Conservation (phyloP, 371 early-diverging fungal species). For the Apophysomyces variabilis region DNA sequence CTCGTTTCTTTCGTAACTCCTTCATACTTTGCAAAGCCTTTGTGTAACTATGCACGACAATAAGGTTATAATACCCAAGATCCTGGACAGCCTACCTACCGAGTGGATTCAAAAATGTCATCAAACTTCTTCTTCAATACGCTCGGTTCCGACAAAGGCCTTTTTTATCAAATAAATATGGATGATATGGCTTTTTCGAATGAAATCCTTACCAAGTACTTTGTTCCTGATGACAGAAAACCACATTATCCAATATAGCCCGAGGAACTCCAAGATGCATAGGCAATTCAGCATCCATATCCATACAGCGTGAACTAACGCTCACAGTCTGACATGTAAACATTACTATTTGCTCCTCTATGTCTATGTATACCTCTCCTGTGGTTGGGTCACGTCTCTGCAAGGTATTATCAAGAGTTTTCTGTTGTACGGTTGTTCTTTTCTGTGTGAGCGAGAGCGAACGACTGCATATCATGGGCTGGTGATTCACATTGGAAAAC, state of each 20-base stretch:
- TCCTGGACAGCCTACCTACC: slow-evolving; percentile 47
- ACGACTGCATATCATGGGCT: slow-evolving; percentile 80
- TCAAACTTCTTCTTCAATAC: slow-evolving; percentile 98
- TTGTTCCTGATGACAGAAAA: slow-evolving; percentile 99
- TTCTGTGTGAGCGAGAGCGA: slow-evolving; percentile 82
- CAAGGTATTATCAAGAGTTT: slow-evolving; percentile 89
- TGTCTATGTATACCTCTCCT: slow-evolving; percentile 52
- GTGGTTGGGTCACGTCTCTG: slow-evolving; percentile 62
- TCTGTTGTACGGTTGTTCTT: slow-evolving; percentile 65
- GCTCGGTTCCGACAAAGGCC: slow-evolving; percentile 94
- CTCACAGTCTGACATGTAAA: slow-evolving; percentile 55
- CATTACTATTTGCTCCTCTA: not conserved
- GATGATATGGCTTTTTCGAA: not conserved
- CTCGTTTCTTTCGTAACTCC: slow-evolving; percentile 74
- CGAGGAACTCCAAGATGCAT: slow-evolving; percentile 87
- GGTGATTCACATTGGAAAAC: slow-evolving; percentile 81
- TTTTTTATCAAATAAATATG: slow-evolving; percentile 18
- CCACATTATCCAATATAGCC: slow-evolving; percentile 97
- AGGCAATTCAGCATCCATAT: slow-evolving; percentile 88
- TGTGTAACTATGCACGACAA: slow-evolving; percentile 72
- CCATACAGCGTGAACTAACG: slow-evolving; percentile 84
- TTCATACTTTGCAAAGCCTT: slow-evolving; percentile 92
- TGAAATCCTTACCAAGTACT: slow-evolving; percentile 81
- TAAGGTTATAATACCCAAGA: not conserved
- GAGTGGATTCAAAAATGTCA: slow-evolving; percentile 96